Base-by-base conservation (phyloP, 2,329 filamentous ascomycete species). In the Xylariales sp. region DNA sequence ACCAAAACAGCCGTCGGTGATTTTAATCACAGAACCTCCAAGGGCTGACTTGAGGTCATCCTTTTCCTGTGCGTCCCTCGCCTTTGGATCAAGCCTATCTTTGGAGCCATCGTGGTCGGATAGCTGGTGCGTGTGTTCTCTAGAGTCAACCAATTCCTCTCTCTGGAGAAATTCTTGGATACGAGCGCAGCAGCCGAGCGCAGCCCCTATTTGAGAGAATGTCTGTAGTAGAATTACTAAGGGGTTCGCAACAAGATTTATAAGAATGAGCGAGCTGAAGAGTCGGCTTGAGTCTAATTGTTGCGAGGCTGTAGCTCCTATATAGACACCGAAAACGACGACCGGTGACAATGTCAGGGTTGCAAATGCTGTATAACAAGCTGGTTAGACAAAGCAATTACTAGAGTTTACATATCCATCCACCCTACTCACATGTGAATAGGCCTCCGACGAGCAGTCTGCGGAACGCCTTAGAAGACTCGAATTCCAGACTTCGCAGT, bases 201-300 rank as follows among this genome's bases (percentile, higher is more conserved):
- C 69, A n/a, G 68, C 70, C 14, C 69, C 70, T 32, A 72, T 23
- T 10, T 65, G 61, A 12, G 69, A 34, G 30, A 72, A 55, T 3
- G 65, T 45, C 52, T 72, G 70, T 34, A 72, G 54, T 16, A 72
- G 49, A 18, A 59, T 41, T 8, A 71, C 61, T 12, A 72, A 53
- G 6, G 68, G 70, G 28, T 63, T 67, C 28, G 68, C 62, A 16
- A 69, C 66, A 48, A 72, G 63, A 39, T 61, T 72, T 12, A 72
- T 70, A 30, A 71, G 67, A 12, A 71, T 70, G 50, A 72, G 60
- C 18, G 70, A 71, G 54, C 68, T 69, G 59, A 72, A 72, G 23
- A 72, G 59, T 23, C 66, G 59, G 45, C 66, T 61, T 16, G 64
- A 54, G 39, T 68, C 32, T 28, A 72, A 57, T 32, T 61, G 30